Conservation (phyloP, 495 filamentous ascomycete species). For the Amorphotheca resinae region DNA sequence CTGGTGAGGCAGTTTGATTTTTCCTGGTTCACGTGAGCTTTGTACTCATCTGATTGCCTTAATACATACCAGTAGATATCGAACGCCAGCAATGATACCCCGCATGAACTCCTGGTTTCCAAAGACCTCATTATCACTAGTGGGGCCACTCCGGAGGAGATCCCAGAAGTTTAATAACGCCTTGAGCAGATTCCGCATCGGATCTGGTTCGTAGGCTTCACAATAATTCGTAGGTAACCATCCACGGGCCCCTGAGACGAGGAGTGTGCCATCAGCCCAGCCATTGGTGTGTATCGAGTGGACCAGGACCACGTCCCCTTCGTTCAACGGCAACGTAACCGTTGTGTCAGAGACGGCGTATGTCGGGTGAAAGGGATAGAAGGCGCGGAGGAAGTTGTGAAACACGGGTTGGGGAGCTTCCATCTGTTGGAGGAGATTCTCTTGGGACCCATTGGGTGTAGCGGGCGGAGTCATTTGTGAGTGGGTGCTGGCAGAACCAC, state of each 20-base stretch:
- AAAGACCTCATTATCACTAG: slow-evolving; percentile 55
- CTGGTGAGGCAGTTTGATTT: slow-evolving; percentile 76
- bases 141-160: slow-evolving; percentile 56
- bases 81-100: slow-evolving; percentile 84
- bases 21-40: slow-evolving; percentile 45
- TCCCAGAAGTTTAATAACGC: slow-evolving; percentile 91
- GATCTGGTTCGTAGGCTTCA: slow-evolving; percentile 78
- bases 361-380: slow-evolving; percentile 80
- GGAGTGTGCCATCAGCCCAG: slow-evolving; percentile 95
- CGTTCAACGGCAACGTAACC: slow-evolving; percentile 76
- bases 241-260: slow-evolving; percentile 76
- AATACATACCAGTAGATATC: slow-evolving; percentile 61
- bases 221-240: slow-evolving; percentile 99
- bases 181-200: slow-evolving; percentile 73
- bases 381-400: slow-evolving; percentile 92
- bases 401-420: slow-evolving; percentile 51
- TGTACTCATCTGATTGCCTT: not conserved
- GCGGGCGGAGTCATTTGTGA: slow-evolving; percentile 52
- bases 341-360: slow-evolving; percentile 56
- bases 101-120: slow-evolving; percentile 82
- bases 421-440: slow-evolving; percentile 37
- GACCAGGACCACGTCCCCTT: slow-evolving; percentile 85
- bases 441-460: slow-evolving; percentile 52
- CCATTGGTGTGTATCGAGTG: slow-evolving; percentile 98
- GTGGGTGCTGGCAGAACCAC: slow-evolving; percentile 24